A percentile compares a stretch with the other conserved stretches of the same genome.
These are phyloP conservation scores for Kluyveromyces sp. DNA, from an alignment of 1,139 yeast species.

Conservation along the genomic window DNA sequence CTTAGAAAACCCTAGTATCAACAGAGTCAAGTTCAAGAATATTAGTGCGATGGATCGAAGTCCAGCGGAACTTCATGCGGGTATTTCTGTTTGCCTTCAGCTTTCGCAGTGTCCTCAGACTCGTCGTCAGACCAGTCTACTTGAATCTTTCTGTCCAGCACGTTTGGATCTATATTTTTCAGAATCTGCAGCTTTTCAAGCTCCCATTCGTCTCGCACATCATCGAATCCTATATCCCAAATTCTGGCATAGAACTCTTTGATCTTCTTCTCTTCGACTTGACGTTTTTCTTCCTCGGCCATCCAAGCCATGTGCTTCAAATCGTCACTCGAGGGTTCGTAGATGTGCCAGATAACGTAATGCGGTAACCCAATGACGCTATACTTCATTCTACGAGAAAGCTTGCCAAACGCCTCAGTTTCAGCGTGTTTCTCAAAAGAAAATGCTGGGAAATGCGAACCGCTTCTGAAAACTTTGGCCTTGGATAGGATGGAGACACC, in stretches of 20 bases:
- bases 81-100: constrained; percentile 8
- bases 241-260: constrained; percentile 65
- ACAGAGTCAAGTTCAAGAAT: background rate
- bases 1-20: no score
- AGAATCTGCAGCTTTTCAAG: constrained; percentile 58
- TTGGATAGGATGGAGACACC: constrained; percentile 80
- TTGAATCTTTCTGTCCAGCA: constrained; percentile 35
- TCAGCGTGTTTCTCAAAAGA: constrained; percentile 89
- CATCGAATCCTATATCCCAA: constrained; percentile 73
- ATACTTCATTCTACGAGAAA: constrained; percentile 75
- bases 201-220: constrained; percentile 62
- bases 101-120: constrained; percentile 22
- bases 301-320: constrained; percentile 94
- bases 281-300: constrained; percentile 84
- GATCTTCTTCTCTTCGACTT: constrained; percentile 57
- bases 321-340: constrained; percentile 83
- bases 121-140: constrained; percentile 71
- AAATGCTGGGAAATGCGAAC: constrained; percentile 85
- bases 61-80: constrained; percentile 16
- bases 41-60: constrained; percentile 16
- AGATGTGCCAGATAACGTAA: constrained; percentile 88
- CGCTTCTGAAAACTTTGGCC: constrained; percentile 72
- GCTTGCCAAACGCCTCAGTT: constrained; percentile 87
- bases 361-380: constrained; percentile 81
- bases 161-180: constrained; percentile 59